Percentiles rank a stretch among this genome's conserved stretches.
Conservation (phyloP, 176 grass and related monocot species). For the Juncus inflexus region DNA sequence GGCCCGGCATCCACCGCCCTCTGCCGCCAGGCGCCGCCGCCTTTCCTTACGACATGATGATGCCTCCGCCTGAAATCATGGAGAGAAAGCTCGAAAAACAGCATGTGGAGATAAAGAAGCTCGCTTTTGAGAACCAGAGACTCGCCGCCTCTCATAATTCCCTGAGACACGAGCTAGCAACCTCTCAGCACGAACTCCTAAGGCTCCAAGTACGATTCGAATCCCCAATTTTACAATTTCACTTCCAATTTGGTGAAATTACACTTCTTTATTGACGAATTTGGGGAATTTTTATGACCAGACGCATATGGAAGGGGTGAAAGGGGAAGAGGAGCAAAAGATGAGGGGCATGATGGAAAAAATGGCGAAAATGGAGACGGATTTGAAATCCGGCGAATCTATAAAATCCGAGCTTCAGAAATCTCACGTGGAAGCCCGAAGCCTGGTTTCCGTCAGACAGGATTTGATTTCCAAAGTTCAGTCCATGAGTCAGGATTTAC, state of each 20-base stretch:
- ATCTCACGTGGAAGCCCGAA: conserved; percentile 62
- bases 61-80: conserved; percentile 55
- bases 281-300: conserved; percentile 14
- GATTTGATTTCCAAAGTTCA: conserved; percentile 48
- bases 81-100: conserved; percentile 77
- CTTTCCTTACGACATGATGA: conserved; percentile 59
- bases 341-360: conserved; percentile 56
- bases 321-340: conserved; percentile 61
- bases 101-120: conserved; percentile 69
- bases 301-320: conserved; percentile 40
- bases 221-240: no score
- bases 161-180: conserved; percentile 64
- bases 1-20: conserved; percentile 33
- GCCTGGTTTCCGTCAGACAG: conserved; percentile 46
- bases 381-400: conserved; percentile 49
- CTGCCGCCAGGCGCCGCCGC: conserved; percentile 31
- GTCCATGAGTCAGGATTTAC: conserved; percentile 77
- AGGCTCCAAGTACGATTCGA: conserved; percentile 35
- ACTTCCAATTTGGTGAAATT: not conserved
- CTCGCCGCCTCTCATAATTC: conserved; percentile 50
- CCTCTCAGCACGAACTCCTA: conserved; percentile 72
- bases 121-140: conserved; percentile 72
- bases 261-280: not conserved
- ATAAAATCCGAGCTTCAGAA: conserved; percentile 72
- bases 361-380: conserved; percentile 75